Base-by-base conservation (phyloP, 2,329 filamentous ascomycete genomes). In the Colletotrichum higginsianum region DNA sequence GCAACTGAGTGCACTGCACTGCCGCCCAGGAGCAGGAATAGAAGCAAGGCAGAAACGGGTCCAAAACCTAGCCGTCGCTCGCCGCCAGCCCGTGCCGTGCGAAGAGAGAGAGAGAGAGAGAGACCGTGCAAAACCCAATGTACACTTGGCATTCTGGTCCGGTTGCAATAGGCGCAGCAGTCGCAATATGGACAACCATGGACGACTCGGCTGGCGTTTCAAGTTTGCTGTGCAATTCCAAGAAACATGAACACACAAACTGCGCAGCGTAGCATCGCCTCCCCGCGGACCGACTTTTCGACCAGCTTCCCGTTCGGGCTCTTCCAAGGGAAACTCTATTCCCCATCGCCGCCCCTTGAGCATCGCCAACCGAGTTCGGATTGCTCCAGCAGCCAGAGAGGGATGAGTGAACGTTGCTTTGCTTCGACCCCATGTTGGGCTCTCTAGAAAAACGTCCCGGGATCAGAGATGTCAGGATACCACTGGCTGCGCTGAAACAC, bases 111-210 rank as follows among this genome's bases (percentile, higher is more conserved):
- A 9, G 0, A 30, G 30, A 30, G 6, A 30, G 30, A 9, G 30
- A 57, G 40, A 46, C 64, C 44, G 50, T 67, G 49, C 23, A 62
- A 57, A 67, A 53, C 64, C 46, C 44, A 62, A 58, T 67, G 44
- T 50, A 60, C 57, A 53, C 35, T 38, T 71, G 44, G 50, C 63
- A 67, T 26, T 52, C 23, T 16, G 61, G 9, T 42, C 61, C 67
- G 60, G 46, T 21, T 38, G n/a, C 30, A 16, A 40, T 42, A 4
- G 56, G 66, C 53, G 18, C 62, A 47, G 26, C 42, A 55, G n/a
- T 67, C 18, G 42, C 40, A 56, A 63, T 50, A 30, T 58, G n/a
- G 30, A 23, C 40, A 23, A 56, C 30, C 42, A 47, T 67, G 47
- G 8, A 38, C 63, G 49, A 30, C 53, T 61, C 50, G 26, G 44